Evolutionary conservation across 2,329 filamentous ascomycete genomes (phyloP), one percentile per base, ranked within the genome.

Genomic region (Pseudocercospora fijiensis): DNA sequence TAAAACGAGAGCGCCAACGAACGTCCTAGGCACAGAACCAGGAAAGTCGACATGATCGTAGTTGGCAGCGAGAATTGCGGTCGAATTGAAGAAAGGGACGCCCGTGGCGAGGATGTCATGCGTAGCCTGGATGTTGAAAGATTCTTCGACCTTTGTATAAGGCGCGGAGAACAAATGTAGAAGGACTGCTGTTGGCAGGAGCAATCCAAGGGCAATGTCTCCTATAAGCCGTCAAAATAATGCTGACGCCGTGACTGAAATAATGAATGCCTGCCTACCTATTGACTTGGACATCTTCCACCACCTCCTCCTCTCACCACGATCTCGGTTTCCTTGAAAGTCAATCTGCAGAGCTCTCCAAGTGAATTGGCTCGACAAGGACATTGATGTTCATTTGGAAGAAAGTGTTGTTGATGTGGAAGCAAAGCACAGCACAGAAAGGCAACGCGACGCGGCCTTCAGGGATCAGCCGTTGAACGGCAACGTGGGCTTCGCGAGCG

Each of bases 101-200:
- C 92, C 92, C 75, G 95, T 92, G 41, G 85, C 84, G 64, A 96
- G 78, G 37, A 99, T 89, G 76, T 99, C 95, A 77, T 98, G 95
- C 2, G 88, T 85, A 5, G 95, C 95, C 77, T 99, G 95, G 63
- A 98, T 87, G 76, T 96, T 96, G 85, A 99, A 98, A 0, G 94
- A 98, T 78, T 99, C 95, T 77, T 99, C 95, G 64, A 99, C 95
- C 78, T 99, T 99, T 62, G 93, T 97, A 80, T 96, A 94, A 0
- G 95, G 95, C 10, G 93, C 87, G n/a, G 61, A 60, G 22, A 71
- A 70, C 9, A 77, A 61, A 61, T 78, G 75, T 1, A 75, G 30
- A 13, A 76, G 59, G 6, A 77, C 66, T 2, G 76, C 75, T 2
- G 82, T 76, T 1, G 90, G 89, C 63, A 92, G 81, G 57, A 88